These are phyloP conservation scores for Phaeosphaeria sp. DNA, from an alignment of 2,329 filamentous ascomycete species.

Conservation along the genomic window DNA sequence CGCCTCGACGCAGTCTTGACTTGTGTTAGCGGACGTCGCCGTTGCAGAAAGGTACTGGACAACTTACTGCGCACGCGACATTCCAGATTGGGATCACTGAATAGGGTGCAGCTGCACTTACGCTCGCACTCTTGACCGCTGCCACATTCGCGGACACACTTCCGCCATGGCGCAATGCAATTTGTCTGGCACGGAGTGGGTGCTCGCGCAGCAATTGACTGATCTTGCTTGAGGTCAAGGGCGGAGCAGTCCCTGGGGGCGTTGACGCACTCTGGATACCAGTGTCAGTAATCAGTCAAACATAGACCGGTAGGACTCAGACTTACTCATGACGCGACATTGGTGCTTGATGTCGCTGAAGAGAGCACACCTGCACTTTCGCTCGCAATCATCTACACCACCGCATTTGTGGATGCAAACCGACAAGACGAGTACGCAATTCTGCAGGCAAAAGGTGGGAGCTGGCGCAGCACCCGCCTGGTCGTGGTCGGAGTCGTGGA, in stretches of 20 bases:
- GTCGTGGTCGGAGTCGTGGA: too few species aligned
- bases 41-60: background rate
- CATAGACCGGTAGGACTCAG: too few species aligned
- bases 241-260: background rate
- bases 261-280: background rate
- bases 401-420: background rate
- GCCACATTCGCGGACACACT: slow-evolving; percentile 1
- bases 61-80: background rate
- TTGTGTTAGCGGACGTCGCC: background rate
- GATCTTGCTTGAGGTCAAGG: too few species aligned
- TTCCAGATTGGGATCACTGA: background rate
- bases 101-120: background rate
- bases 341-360: background rate
- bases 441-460: background rate
- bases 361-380: background rate
- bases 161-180: background rate
- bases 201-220: too few species aligned
- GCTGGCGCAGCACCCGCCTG: too few species aligned
- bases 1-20: background rate
- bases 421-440: background rate
- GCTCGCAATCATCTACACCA: background rate
- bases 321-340: background rate
- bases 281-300: too few species aligned
- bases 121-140: background rate
- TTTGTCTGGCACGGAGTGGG: background rate